A percentile compares a stretch with the other conserved stretches of the same genome.
These are phyloP conservation scores for Aureobasidium sp. DNA, from an alignment of 2,329 filamentous ascomycete species.

Conservation along the genomic window DNA sequence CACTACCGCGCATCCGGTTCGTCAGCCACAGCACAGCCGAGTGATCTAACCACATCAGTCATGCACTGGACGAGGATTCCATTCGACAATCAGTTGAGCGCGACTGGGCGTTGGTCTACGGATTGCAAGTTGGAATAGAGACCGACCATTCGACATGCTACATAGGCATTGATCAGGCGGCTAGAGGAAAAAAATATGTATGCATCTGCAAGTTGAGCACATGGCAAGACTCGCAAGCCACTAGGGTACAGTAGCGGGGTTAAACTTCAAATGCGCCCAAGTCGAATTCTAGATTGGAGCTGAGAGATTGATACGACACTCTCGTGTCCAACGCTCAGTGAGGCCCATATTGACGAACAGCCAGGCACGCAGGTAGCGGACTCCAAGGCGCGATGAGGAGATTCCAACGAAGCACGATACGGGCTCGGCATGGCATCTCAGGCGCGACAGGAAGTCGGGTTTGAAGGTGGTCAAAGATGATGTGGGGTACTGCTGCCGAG, in stretches of 20 bases:
- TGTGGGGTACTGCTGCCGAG: conserved; percentile 3
- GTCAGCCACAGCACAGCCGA: not conserved
- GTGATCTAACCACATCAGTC: not conserved
- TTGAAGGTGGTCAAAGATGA: not conserved
- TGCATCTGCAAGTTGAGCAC: not conserved
- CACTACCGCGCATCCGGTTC: not conserved
- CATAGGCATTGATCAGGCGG: not conserved
- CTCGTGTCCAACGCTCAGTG: not conserved
- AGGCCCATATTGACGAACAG: not conserved
- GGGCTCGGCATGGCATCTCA: not conserved
- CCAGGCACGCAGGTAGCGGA: not conserved
- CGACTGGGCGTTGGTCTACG: not conserved
- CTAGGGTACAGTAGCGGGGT: conserved; percentile 4
- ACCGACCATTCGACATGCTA: too few relatives aligned
- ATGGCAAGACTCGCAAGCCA: not conserved
- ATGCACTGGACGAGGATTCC: not conserved
- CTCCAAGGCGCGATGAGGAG: not conserved
- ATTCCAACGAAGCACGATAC: not conserved
- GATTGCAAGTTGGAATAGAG: not conserved
- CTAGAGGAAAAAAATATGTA: not conserved
- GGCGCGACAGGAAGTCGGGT: not conserved
- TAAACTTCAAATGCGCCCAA: not conserved
- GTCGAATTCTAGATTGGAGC: not conserved
- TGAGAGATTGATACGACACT: not conserved
- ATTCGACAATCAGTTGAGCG: not conserved